A percentile compares a stretch with the other conserved stretches of the same genome.
Evolutionary conservation across 108 stramenopile species (phyloP).

Genomic region (Nitzschia sp.): DNA sequence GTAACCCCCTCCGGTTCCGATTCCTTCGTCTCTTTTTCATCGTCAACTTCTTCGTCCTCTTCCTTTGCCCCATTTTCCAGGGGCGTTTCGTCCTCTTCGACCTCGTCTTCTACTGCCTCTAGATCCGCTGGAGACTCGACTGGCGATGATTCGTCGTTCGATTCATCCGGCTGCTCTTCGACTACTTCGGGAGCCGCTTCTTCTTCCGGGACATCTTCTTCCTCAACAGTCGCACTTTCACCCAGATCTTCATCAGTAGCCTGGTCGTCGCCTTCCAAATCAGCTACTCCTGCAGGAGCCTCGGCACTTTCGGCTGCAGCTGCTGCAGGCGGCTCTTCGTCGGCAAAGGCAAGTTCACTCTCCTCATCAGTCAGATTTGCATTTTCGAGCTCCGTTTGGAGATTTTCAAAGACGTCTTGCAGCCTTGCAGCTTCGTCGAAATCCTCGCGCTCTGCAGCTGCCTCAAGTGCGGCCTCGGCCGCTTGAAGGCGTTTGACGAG

Average conservation of each 20-base stretch:
- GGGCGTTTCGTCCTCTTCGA: background rate
- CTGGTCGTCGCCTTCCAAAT: background rate
- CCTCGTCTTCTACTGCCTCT: background rate
- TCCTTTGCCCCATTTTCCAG: background rate
- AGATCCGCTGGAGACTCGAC: background rate
- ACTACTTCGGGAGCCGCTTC: background rate
- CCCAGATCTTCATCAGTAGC: background rate
- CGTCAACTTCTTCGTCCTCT: background rate
- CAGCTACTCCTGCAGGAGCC: conserved; percentile 1
- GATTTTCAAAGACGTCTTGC: conserved; percentile 39
- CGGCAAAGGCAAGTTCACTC: conserved; percentile 37
- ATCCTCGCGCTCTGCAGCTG: conserved; percentile 51
- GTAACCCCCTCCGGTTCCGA: too few species aligned
- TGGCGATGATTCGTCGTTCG: background rate
- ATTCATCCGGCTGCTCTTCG: background rate
- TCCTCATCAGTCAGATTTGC: conserved; percentile 55
- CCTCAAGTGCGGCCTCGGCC: conserved; percentile 39
- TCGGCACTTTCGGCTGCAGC: conserved; percentile 8
- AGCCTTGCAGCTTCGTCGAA: conserved; percentile 52
- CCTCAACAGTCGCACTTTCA: conserved; percentile 1
- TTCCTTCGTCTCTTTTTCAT: background rate
- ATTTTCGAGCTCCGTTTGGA: conserved; percentile 36
- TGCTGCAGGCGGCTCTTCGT: conserved; percentile 17
- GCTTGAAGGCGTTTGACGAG: conserved; percentile 29
- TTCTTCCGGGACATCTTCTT: background rate